A percentile compares a stretch with the other conserved stretches of the same genome.
Evolutionary conservation across 2,329 filamentous ascomycete genomes (phyloP).

Genomic region (Cladobotryum mycophilum): DNA sequence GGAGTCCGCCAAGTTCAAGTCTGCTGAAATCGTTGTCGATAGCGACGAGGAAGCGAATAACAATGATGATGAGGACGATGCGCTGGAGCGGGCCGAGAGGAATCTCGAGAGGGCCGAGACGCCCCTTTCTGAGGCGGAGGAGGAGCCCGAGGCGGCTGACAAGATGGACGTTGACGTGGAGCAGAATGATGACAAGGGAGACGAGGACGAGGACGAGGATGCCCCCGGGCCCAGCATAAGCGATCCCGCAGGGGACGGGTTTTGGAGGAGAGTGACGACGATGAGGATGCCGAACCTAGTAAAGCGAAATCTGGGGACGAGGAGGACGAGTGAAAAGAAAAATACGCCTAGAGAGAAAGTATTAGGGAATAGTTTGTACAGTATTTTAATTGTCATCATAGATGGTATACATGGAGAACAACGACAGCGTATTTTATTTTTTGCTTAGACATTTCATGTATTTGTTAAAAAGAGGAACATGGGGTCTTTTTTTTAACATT

Average conservation of each 20-base stretch:
- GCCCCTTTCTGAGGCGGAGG: slow-evolving; percentile 30
- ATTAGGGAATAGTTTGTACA: slow-evolving; percentile 3
- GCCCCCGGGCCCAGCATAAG: slow-evolving; percentile 37
- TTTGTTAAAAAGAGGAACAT: neutral
- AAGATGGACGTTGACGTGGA: slow-evolving; percentile 48
- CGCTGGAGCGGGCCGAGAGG: slow-evolving; percentile 40
- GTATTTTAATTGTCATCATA: slow-evolving; percentile 5
- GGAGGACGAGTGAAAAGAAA: slow-evolving; percentile 33
- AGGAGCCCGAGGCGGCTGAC: slow-evolving; percentile 35
- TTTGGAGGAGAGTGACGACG: slow-evolving; percentile 47
- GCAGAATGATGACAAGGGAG: slow-evolving; percentile 40
- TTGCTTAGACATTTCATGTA: slow-evolving; percentile 1
- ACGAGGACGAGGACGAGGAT: slow-evolving; percentile 43
- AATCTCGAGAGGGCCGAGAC: slow-evolving; percentile 32
- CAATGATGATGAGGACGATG: slow-evolving; percentile 36
- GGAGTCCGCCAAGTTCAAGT: slow-evolving; percentile 67
- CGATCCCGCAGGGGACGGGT: slow-evolving; percentile 46
- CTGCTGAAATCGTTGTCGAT: slow-evolving; percentile 74
- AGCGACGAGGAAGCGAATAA: slow-evolving; percentile 54
- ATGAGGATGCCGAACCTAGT: slow-evolving; percentile 30
- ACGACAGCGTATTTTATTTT: slow-evolving; percentile 1
- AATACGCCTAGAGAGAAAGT: neutral
- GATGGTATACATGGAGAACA: neutral
- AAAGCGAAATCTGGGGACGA: slow-evolving; percentile 32
- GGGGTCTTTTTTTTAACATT: neutral